Percentiles rank a stretch among this genome's conserved stretches.
These are phyloP conservation scores for Elongisporangium anandrum DNA, from an alignment of 352 stramenopile species.

Conservation along the genomic window DNA sequence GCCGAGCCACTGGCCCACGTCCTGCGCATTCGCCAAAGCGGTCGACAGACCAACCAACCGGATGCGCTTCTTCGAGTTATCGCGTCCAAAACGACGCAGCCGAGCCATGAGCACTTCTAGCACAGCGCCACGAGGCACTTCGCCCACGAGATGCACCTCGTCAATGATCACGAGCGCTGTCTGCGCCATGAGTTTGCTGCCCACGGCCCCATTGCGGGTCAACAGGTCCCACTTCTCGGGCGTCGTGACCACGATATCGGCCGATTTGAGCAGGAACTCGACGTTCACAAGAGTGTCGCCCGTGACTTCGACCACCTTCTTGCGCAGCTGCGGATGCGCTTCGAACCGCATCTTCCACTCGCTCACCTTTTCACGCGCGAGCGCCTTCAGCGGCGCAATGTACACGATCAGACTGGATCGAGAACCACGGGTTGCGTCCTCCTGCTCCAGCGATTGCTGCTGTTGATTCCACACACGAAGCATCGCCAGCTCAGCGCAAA, in stretches of 20 bases:
- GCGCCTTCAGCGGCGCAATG: conserved; percentile 96
- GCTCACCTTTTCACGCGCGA: conserved; percentile 94
- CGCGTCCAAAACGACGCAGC: conserved; percentile 70
- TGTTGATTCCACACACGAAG: conserved; percentile 89
- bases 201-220: conserved; percentile 86
- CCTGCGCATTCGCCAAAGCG: conserved; percentile 93
- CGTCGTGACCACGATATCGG: conserved; percentile 97
- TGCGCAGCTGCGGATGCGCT: conserved; percentile 62
- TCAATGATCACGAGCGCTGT: conserved; percentile 94
- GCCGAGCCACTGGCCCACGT: conserved; percentile 97
- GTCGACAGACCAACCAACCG: conserved; percentile 96
- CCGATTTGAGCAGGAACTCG: conserved; percentile 83
- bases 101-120: conserved; percentile 90
- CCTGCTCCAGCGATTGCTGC: conserved; percentile 1
- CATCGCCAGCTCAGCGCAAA: conserved; percentile 97
- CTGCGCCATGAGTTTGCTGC: conserved; percentile 58
- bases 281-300: conserved; percentile 95
- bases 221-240: conserved; percentile 98
- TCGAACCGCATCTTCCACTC: conserved; percentile 96
- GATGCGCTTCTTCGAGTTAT: conserved; percentile 66
- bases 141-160: conserved; percentile 97
- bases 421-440: conserved; percentile 1
- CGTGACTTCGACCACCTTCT: conserved; percentile 96
- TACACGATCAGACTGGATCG: conserved; percentile 90
- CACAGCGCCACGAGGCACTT: conserved; percentile 91